Evolutionary conservation across 2,329 filamentous ascomycete species (phyloP).

Genomic region (Fusarium goolgardi): DNA sequence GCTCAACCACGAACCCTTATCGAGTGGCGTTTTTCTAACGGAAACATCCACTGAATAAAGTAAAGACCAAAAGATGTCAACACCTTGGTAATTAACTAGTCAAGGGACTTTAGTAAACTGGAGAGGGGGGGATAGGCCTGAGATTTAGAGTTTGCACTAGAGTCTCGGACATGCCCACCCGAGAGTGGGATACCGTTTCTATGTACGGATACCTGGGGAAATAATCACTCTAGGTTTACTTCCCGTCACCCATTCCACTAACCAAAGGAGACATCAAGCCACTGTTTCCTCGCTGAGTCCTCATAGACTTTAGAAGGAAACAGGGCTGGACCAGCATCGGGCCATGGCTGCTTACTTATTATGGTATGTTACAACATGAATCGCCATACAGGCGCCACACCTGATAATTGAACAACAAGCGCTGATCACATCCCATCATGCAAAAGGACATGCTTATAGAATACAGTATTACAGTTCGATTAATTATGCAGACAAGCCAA

Average conservation of each 20-base stretch:
- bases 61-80: background rate
- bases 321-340: background rate
- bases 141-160: background rate
- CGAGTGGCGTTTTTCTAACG: background rate
- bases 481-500: background rate
- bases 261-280: background rate
- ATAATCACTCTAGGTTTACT: background rate
- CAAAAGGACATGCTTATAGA: background rate
- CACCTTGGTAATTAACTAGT: no score
- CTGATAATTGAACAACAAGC: background rate
- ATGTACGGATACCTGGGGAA: background rate
- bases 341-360: background rate
- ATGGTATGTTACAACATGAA: background rate
- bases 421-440: background rate
- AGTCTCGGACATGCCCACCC: background rate
- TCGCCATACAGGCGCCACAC: slow-evolving; percentile 2
- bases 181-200: background rate
- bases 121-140: background rate
- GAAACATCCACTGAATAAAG: background rate
- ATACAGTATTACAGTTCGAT: background rate
- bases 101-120: background rate
- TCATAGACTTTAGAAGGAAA: background rate
- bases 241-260: background rate
- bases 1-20: background rate
- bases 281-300: background rate